Evolutionary conservation across 2,329 filamentous ascomycete genomes (phyloP).

Genomic region (Colletotrichum falcatum): DNA sequence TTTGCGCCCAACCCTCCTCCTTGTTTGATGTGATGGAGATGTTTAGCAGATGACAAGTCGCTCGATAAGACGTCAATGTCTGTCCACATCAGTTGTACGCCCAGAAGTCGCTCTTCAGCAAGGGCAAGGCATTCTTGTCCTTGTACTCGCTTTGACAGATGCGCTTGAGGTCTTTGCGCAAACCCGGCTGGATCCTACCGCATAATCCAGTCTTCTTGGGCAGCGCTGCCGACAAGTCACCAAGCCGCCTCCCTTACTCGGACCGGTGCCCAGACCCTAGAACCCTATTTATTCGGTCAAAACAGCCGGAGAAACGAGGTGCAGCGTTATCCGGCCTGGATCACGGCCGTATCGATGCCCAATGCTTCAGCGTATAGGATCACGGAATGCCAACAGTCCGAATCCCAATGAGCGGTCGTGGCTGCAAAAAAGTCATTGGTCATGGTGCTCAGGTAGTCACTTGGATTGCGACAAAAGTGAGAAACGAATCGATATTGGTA

Average conservation of each 20-base stretch:
- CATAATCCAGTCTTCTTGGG: too few species aligned
- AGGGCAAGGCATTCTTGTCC: conserved; percentile 6
- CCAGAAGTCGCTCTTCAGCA: conserved; percentile 1
- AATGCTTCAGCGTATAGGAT: not conserved
- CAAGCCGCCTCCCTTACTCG: too few species aligned
- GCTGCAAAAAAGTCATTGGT: not conserved
- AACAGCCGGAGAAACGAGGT: too few species aligned
- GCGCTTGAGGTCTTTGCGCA: too few species aligned
- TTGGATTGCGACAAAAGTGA: not conserved
- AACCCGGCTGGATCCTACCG: too few species aligned
- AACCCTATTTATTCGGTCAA: too few species aligned
- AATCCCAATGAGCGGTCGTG: not conserved
- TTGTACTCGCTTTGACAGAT: too few species aligned
- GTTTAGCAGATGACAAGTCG: conserved; percentile 19
- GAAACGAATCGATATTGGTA: conserved; percentile 26
- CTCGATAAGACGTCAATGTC: conserved; percentile 12
- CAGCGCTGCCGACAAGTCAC: too few species aligned
- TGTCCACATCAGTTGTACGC: not conserved
- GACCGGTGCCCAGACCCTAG: too few species aligned
- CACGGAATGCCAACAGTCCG: not conserved
- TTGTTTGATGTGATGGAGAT: not conserved
- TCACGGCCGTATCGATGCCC: too few species aligned
- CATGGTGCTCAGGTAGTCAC: not conserved
- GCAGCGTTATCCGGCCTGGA: too few species aligned
- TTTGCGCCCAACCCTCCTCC: conserved; percentile 25